phyloP scores from a whole-genome alignment of 768 basidiomycete species.

The Tulasnella sp. region DNA sequence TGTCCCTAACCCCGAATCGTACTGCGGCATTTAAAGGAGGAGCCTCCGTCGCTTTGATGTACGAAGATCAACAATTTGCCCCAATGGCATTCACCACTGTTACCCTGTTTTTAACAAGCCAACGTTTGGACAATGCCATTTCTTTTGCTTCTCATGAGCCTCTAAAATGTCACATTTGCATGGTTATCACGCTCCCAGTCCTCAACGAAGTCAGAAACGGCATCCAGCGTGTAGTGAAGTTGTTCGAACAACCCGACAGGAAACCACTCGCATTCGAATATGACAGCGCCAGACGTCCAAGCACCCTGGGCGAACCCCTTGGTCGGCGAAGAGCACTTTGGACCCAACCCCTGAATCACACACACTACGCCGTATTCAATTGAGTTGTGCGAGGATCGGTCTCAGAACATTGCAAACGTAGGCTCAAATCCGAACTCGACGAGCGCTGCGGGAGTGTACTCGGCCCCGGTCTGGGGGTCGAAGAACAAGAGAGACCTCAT shows the following conservation, averaged over 20 bases:
- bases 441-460: neutral
- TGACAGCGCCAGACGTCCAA: too few relatives aligned
- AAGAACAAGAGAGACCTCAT: neutral
- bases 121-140: neutral
- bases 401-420: neutral
- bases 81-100: neutral
- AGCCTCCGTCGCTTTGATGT: neutral
- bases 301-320: neutral
- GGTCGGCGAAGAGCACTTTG: neutral
- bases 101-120: neutral
- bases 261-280: too few relatives aligned
- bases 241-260: neutral
- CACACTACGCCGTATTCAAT: neutral
- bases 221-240: neutral
- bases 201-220: neutral
- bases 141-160: neutral
- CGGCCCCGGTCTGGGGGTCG: neutral
- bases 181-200: neutral
- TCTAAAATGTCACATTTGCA: neutral
- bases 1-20: conserved; percentile 12
- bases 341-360: too few relatives aligned
- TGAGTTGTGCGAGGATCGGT: neutral
- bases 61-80: neutral
- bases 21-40: conserved; percentile 10
- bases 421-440: neutral